A percentile compares a stretch with the other conserved stretches of the same genome.
phyloP scores from a whole-genome alignment of 2,329 filamentous ascomycete genomes.

The Alternaria gansuensis region DNA sequence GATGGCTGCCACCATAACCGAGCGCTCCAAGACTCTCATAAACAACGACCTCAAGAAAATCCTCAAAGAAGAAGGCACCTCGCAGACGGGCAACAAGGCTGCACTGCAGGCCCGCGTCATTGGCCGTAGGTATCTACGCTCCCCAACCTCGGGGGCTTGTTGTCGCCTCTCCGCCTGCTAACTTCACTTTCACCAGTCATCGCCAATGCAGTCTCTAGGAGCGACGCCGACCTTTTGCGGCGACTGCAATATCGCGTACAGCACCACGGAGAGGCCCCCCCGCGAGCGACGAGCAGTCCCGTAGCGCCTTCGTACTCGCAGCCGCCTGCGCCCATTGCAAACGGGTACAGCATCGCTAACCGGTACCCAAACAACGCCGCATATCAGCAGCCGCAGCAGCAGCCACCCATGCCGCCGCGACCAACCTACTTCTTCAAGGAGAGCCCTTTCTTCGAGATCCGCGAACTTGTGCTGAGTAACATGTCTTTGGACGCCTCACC shows the following conservation, averaged over 20 bases:
- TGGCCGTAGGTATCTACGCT: constrained; percentile 68
- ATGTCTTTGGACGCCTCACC: constrained; percentile 74
- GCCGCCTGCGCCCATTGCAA: constrained; percentile 31
- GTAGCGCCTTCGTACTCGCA: constrained; percentile 28
- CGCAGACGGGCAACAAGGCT: constrained; percentile 84
- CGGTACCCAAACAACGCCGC: constrained; percentile 26
- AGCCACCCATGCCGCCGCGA: constrained; percentile 27
- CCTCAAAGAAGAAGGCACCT: constrained; percentile 72
- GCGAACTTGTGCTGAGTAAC: constrained; percentile 70
- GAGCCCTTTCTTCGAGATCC: constrained; percentile 85
- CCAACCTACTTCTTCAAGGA: constrained; percentile 68
- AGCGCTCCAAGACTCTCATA: constrained; percentile 64
- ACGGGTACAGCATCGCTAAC: constrained; percentile 36
- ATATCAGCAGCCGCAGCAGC: constrained; percentile 31
- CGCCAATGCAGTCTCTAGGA: constrained; percentile 42
- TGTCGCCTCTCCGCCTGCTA: constrained; percentile 22
- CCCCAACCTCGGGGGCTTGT: constrained; percentile 5
- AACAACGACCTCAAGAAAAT: constrained; percentile 78
- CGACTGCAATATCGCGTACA: constrained; percentile 53
- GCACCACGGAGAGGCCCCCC: constrained; percentile 53
- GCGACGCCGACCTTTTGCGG: constrained; percentile 50
- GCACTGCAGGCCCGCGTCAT: constrained; percentile 81
- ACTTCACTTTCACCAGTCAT: constrained; percentile 51
- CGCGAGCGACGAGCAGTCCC: constrained; percentile 34
- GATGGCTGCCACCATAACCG: constrained; percentile 51